Conservation (phyloP, 202 grass and related monocot species). For the Saccharum hybrid region DNA sequence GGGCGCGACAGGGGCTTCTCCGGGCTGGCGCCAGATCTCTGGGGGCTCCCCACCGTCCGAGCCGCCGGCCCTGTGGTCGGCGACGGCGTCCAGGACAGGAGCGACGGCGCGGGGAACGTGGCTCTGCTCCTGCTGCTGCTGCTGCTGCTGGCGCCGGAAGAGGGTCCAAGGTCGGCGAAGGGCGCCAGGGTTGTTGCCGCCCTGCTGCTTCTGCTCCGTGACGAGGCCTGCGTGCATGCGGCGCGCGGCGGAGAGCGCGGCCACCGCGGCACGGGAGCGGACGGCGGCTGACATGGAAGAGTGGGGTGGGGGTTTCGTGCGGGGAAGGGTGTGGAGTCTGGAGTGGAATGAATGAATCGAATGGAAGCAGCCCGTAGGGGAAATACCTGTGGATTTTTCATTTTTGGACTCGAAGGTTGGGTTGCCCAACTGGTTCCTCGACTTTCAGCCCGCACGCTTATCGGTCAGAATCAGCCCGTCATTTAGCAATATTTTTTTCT, state of each 20-base stretch:
- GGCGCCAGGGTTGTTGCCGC: constrained; percentile 3
- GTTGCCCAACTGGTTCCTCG: no score
- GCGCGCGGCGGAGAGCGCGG: constrained; percentile 42
- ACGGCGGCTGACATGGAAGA: constrained; percentile 57
- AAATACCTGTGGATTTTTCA: no score
- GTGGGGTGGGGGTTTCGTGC: constrained; percentile 29
- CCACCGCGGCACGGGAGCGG: constrained; percentile 48
- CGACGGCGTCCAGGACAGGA: neutral
- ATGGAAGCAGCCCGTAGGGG: neutral
- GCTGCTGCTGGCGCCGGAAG: constrained; percentile 42
- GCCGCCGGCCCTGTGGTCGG: neutral
- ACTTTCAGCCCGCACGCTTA: no score
- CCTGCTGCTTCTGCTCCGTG: constrained; percentile 31
- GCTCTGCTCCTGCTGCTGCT: constrained; percentile 16
- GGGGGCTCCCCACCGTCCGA: constrained; percentile 54
- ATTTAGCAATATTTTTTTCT: no score
- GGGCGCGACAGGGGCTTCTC: constrained; percentile 29
- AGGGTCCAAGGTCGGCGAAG: constrained; percentile 49
- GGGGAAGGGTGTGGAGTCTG: neutral
- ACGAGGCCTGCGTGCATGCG: constrained; percentile 55
- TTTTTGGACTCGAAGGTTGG: no score
- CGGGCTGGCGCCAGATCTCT: constrained; percentile 74
- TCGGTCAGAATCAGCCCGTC: no score
- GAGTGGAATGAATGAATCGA: neutral
- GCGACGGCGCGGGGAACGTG: constrained; percentile 22